Evolutionary conservation across 805 yeast species (phyloP).

Genomic region (Ogataea philodendri): DNA sequence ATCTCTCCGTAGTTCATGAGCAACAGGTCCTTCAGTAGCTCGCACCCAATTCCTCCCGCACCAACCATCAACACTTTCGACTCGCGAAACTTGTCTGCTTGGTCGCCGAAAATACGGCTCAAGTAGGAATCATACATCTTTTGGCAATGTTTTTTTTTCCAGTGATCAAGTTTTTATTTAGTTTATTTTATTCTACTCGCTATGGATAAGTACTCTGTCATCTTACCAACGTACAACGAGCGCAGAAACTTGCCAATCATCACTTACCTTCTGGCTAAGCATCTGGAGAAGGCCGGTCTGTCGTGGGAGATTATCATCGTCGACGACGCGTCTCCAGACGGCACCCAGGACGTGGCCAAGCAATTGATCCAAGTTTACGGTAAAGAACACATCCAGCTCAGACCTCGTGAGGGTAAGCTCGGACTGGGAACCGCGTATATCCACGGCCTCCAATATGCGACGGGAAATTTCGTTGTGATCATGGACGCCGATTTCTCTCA

Average conservation of each 20-base stretch:
- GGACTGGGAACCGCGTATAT: conserved; percentile 82
- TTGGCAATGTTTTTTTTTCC: not conserved
- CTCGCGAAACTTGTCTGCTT: conserved; percentile 29
- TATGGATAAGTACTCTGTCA: conserved; percentile 62
- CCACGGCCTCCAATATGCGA: conserved; percentile 68
- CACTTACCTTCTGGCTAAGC: conserved; percentile 65
- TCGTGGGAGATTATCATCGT: conserved; percentile 78
- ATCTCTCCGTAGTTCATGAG: conserved; percentile 82
- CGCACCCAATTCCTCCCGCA: conserved; percentile 97
- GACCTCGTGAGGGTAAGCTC: conserved; percentile 73
- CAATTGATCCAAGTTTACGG: conserved; percentile 59
- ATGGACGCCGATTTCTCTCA: conserved; percentile 87
- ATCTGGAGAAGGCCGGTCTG: conserved; percentile 53
- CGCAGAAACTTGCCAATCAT: conserved; percentile 66
- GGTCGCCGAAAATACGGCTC: conserved; percentile 43
- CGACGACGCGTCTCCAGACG: conserved; percentile 80
- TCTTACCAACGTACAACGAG: conserved; percentile 78
- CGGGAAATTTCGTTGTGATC: conserved; percentile 72
- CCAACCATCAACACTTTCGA: conserved; percentile 80
- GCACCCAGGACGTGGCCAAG: conserved; percentile 71
- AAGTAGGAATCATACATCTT: conserved; percentile 33
- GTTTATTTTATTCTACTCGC: conserved; percentile 6
- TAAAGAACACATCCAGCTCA: conserved; percentile 54
- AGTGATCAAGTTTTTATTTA: not conserved
- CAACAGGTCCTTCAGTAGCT: conserved; percentile 74